phyloP scores from a whole-genome alignment of 768 basidiomycete genomes.

The Mycena metata region DNA sequence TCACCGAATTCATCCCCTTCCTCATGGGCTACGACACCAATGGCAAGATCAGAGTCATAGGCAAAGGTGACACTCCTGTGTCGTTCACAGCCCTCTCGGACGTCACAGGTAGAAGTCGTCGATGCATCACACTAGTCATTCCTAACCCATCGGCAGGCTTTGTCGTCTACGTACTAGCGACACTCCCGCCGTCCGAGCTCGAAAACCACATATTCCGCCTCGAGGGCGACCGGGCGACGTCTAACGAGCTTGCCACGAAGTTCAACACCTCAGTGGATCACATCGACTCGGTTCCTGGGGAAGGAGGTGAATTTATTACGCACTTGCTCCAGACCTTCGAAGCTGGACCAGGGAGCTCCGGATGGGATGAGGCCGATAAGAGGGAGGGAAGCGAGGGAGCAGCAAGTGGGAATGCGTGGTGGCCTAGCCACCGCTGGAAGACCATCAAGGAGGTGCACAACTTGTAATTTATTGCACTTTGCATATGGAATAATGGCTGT shows the following conservation, averaged over 20 bases:
- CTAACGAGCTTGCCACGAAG: slow-evolving; percentile 43
- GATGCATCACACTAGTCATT: neutral
- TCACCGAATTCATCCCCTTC: neutral
- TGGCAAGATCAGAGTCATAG: neutral
- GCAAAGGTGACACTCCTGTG: neutral
- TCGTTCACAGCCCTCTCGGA: neutral
- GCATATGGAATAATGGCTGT: no score
- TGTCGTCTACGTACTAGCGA: slow-evolving; percentile 51
- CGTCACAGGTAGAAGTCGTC: neutral
- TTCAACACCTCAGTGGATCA: slow-evolving; percentile 38
- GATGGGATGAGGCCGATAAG: slow-evolving; percentile 32
- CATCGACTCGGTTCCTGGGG: slow-evolving; percentile 32
- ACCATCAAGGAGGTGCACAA: slow-evolving; percentile 36
- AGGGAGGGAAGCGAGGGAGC: slow-evolving; percentile 34
- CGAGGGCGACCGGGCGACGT: slow-evolving; percentile 49
- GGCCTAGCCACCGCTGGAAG: slow-evolving; percentile 41
- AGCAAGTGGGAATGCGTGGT: slow-evolving; percentile 39
- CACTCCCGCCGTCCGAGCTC: slow-evolving; percentile 43
- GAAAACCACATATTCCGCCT: slow-evolving; percentile 51
- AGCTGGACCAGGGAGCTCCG: slow-evolving; percentile 36
- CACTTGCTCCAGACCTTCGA: slow-evolving; percentile 26
- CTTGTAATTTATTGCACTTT: slow-evolving; percentile 13
- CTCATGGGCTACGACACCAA: neutral
- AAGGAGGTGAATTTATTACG: slow-evolving; percentile 5
- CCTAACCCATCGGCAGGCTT: slow-evolving; percentile 45